A percentile compares a stretch with the other conserved stretches of the same genome.
These are phyloP conservation scores for Arbutus unedo DNA, from an alignment of 148 eudicot species.

Conservation along the genomic window DNA sequence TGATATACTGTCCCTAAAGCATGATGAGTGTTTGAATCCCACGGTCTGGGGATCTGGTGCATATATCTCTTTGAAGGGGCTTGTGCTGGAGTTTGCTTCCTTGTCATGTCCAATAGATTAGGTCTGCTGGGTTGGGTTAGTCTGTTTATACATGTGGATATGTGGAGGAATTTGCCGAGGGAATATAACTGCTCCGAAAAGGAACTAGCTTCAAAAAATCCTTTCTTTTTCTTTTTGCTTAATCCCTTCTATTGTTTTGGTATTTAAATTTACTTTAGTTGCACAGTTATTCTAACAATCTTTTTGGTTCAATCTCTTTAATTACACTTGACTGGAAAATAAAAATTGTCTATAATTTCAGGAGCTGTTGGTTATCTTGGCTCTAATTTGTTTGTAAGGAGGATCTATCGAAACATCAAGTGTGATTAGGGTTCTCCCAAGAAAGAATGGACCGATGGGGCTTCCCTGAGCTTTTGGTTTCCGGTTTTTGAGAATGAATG, in stretches of 20 bases:
- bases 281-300: not conserved
- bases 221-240: not conserved
- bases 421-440: constrained; percentile 33
- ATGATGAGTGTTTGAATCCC: not conserved
- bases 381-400: constrained; percentile 44
- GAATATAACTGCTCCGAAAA: no score
- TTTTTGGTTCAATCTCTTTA: not conserved
- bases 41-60: not conserved
- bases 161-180: no score
- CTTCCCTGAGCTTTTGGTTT: not conserved
- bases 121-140: no score
- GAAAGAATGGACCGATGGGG: constrained; percentile 9
- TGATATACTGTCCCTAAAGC: no score
- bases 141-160: no score
- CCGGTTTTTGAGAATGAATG: not conserved
- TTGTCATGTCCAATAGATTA: not conserved
- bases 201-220: no score
- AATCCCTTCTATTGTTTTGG: not conserved
- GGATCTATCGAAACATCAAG: constrained; percentile 46
- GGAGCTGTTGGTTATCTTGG: constrained; percentile 49
- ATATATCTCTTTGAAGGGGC: not conserved
- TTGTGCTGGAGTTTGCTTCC: not conserved
- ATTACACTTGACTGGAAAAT: not conserved
- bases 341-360: constrained; percentile 8
- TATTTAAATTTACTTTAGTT: not conserved